Evolutionary conservation across 2,329 filamentous ascomycete species (phyloP), one percentile per base, ranked within the genome.

Genomic region (Cercospora zeae-maydis): DNA sequence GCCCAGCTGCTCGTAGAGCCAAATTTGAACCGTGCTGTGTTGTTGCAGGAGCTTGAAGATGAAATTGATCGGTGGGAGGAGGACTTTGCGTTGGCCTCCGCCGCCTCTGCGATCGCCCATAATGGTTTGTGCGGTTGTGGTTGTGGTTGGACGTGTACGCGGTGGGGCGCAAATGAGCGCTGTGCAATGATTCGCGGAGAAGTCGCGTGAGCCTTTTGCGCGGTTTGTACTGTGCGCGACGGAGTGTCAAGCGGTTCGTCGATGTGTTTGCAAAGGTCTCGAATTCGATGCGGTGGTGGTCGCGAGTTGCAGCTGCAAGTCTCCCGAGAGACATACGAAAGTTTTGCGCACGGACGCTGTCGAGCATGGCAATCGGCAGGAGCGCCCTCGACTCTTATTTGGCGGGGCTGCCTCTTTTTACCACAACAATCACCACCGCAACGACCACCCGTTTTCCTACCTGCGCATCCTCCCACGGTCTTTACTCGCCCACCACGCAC

Each of bases 1-100:
- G 13, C 88, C 88, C 59, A 98, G 82, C 83, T 99, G 95, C 81
- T 99, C 95, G 78, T 96, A 98, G 45, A 99, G 83, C 95, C 95
- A 99, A 74, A 99, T 91, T 72, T 90, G 91, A 39, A 98, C 92
- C 1, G 89, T 93, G 14, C 90, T 88, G 74, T 92, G 88, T 77
- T 90, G 81, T 72, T 87, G 93, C 9, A 98, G 85, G 39, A 97
- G 88, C 83, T 95, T 96, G 86, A 95, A 95, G 77, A 95, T 93
- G 78, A 92, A 92, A 79, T 95, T 93, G 81, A 91, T 91, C 1
- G 88, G 88, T 63, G 88, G 88, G 69, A 91, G 83, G 67, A 91
- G 83, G 68, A 90, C 89, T 80, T 88, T 88, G 70, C 82, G 72
- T 59, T 75, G 71, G 34, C 77, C 84, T 67, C 81, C 83, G 68